These are phyloP conservation scores for Sophora flavescens DNA, from an alignment of 306 rosid species.

Conservation along the genomic window DNA sequence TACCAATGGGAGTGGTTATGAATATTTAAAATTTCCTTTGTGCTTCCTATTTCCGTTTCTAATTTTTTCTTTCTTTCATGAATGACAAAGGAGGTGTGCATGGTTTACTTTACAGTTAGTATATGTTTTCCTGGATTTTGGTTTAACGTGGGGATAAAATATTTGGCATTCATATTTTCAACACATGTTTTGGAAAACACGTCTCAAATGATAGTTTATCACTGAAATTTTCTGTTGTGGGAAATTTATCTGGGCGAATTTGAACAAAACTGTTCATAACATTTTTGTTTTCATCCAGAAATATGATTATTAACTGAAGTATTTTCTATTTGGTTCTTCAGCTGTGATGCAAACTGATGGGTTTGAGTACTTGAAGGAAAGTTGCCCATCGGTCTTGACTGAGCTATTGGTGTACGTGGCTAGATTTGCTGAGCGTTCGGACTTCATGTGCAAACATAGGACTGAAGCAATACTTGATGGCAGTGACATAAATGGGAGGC, in stretches of 20 bases:
- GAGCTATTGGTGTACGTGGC: slow-evolving; percentile 91
- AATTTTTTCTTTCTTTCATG: no score
- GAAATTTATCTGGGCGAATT: background rate
- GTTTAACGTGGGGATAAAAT: background rate
- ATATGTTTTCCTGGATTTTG: slow-evolving; percentile 6
- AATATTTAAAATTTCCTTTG: background rate
- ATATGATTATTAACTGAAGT: slow-evolving; percentile 15
- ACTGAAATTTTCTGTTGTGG: background rate
- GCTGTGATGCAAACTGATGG: slow-evolving; percentile 97
- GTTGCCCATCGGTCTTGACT: slow-evolving; percentile 83
- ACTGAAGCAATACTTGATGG: slow-evolving; percentile 80
- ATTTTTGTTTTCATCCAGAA: slow-evolving; percentile 1
- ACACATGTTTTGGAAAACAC: background rate
- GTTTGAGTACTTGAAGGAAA: slow-evolving; percentile 85
- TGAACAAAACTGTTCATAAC: background rate
- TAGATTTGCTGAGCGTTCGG: slow-evolving; percentile 76
- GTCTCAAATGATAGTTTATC: background rate
- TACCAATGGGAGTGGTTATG: background rate
- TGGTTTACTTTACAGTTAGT: background rate
- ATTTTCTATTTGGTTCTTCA: slow-evolving; percentile 42
- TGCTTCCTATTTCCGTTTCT: slow-evolving; percentile 21
- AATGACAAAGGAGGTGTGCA: background rate
- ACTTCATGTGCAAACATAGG: slow-evolving; percentile 63
- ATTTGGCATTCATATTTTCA: background rate
- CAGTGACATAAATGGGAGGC: slow-evolving; percentile 84